Evolutionary conservation across 768 basidiomycete genomes (phyloP).

Genomic region (Hemileccinum impolitum): DNA sequence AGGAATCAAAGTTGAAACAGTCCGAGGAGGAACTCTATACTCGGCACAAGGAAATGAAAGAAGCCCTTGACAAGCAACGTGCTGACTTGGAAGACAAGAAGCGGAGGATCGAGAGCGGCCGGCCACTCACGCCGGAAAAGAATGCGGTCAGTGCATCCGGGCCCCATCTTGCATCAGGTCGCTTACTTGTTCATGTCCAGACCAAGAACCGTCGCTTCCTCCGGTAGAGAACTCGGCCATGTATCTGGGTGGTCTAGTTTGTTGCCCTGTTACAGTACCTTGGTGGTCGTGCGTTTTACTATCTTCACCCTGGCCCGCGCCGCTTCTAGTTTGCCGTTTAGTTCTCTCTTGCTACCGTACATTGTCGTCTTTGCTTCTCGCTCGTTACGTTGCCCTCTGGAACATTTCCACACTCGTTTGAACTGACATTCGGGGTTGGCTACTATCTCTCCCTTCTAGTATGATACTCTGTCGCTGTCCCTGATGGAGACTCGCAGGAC

Average conservation of each 20-base stretch:
- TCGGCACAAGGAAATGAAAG: slow-evolving; percentile 99
- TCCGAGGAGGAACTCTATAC: slow-evolving; percentile 99
- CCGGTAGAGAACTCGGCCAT: slow-evolving; percentile 22
- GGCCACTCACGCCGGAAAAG: slow-evolving; percentile 95
- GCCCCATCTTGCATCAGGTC: neutral
- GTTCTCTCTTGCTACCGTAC: slow-evolving; percentile 41
- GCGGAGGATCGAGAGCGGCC: slow-evolving; percentile 89
- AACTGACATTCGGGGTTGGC: slow-evolving; percentile 51
- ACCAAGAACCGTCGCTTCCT: slow-evolving; percentile 38
- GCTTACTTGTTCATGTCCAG: slow-evolving; percentile 17
- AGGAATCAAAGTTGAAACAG: slow-evolving; percentile 98
- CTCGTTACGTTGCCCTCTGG: slow-evolving; percentile 33
- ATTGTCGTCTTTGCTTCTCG: slow-evolving; percentile 34
- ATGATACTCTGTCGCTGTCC: slow-evolving; percentile 40
- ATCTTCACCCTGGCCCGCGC: slow-evolving; percentile 29
- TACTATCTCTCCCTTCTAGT: slow-evolving; percentile 48
- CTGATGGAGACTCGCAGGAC: slow-evolving; percentile 31
- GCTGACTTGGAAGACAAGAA: slow-evolving; percentile 97
- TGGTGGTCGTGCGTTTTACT: slow-evolving; percentile 25
- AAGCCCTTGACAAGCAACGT: slow-evolving; percentile 95
- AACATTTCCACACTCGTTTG: slow-evolving; percentile 58
- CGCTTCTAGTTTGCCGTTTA: slow-evolving; percentile 37
- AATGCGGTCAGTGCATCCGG: slow-evolving; percentile 55
- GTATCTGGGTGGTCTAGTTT: slow-evolving; percentile 15
- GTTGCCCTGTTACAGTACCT: slow-evolving; percentile 30